Percentiles rank a stretch among this genome's conserved stretches.
These are phyloP conservation scores for Xerocomellus amylosporus DNA, from an alignment of 768 basidiomycete species.

Conservation along the genomic window DNA sequence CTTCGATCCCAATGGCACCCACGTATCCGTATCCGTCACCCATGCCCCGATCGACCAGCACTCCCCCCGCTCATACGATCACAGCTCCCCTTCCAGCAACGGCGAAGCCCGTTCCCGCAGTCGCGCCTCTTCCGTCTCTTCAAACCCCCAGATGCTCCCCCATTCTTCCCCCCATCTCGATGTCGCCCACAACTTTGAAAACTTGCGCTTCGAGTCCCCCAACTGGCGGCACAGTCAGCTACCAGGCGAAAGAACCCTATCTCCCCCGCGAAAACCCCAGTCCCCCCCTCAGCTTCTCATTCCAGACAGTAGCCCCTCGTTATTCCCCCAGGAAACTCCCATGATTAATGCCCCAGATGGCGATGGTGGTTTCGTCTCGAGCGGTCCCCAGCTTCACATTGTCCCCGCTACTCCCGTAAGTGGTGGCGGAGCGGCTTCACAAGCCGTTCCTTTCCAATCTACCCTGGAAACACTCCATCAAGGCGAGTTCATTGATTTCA, in stretches of 20 bases:
- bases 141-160: constrained; percentile 43
- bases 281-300: constrained; percentile 62
- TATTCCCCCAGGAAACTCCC: constrained; percentile 42
- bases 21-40: constrained; percentile 41
- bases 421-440: constrained; percentile 50
- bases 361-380: constrained; percentile 43
- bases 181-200: constrained; percentile 56
- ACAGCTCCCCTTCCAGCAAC: constrained; percentile 63
- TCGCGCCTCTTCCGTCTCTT: constrained; percentile 68
- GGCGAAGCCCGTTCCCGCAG: constrained; percentile 50
- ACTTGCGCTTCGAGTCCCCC: constrained; percentile 64
- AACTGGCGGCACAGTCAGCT: constrained; percentile 52
- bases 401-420: constrained; percentile 81
- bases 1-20: constrained; percentile 28
- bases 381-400: constrained; percentile 68
- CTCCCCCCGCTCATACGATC: constrained; percentile 51
- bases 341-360: constrained; percentile 64
- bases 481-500: constrained; percentile 43
- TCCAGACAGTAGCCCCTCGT: constrained; percentile 52
- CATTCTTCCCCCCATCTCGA: constrained; percentile 55
- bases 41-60: constrained; percentile 36
- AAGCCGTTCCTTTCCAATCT: constrained; percentile 51
- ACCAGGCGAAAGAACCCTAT: constrained; percentile 37
- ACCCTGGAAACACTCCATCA: constrained; percentile 50
- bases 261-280: constrained; percentile 51